These are phyloP conservation scores for Ramicandelaber brevisporus DNA, from an alignment of 192 early-diverging fungal genomes.

Conservation along the genomic window DNA sequence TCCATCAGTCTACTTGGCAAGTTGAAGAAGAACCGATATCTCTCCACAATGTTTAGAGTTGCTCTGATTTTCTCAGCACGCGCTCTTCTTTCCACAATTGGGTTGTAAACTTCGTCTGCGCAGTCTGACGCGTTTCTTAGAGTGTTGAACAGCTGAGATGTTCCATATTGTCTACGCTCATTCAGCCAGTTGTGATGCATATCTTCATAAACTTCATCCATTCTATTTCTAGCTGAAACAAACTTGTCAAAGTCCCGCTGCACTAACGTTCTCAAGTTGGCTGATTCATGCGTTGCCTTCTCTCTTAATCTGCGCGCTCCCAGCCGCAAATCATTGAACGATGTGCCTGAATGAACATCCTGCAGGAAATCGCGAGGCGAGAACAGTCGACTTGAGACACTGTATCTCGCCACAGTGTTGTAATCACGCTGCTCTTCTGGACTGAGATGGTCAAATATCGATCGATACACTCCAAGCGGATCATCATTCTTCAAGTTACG, in stretches of 20 bases:
- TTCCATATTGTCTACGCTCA: conserved; percentile 52
- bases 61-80: conserved; percentile 77
- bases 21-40: conserved; percentile 93
- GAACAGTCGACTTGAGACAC: conserved; percentile 23
- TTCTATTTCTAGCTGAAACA: conserved; percentile 81
- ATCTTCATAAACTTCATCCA: conserved; percentile 81
- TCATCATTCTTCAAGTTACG: no score
- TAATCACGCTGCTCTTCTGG: no score
- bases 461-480: no score
- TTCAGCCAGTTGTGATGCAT: conserved; percentile 71
- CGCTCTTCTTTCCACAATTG: conserved; percentile 55
- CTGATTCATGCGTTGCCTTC: conserved; percentile 56
- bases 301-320: conserved; percentile 45
- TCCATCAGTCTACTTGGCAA: conserved; percentile 71
- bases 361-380: conserved; percentile 50
- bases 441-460: no score
- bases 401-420: conserved; percentile 18
- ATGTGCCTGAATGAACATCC: conserved; percentile 60
- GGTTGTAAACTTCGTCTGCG: conserved; percentile 63
- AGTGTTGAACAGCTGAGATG: conserved; percentile 33
- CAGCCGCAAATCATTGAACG: conserved; percentile 51
- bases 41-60: conserved; percentile 72
- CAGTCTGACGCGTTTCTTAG: conserved; percentile 35
- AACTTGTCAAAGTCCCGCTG: conserved; percentile 94
- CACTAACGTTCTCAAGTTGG: conserved; percentile 67